Evolutionary conservation across 441 rosid genomes (phyloP), one percentile per base, ranked within the genome.

Genomic region (Aleurites moluccanus): DNA sequence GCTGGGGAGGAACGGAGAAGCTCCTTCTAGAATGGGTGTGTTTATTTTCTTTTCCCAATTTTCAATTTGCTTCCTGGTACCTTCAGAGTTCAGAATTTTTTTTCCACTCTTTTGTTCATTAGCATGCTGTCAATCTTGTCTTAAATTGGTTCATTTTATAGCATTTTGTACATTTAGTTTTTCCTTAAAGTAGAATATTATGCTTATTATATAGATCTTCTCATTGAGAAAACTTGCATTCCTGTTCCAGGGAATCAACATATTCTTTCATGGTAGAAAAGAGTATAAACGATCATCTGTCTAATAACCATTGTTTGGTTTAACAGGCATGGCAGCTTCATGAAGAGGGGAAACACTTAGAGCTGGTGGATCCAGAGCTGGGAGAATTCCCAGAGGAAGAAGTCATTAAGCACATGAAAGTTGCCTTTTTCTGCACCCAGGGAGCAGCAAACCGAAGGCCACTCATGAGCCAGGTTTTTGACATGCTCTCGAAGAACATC

Each of bases 341-440:
- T 13, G 80, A 83, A 79, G 85, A 87, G 70, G 93, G 85, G 45
- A 84, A 55, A 72, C 85, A 79, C 45, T 30, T 88, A 50, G 91
- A 86, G 71, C 70, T 91, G 1, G 91, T 83, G 63, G 96, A 91
- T 83, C 80, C 84, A 3, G 88, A 86, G 30, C 64, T 91, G 70
- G 86, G 78, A 56, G 90, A 83, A 67, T 86, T 70, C 56, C 89
- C 87, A 0, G 83, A 82, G 75, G 88, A 88, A 21, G 87, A 82
- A 76, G 82, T 83, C 64, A 49, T 84, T 42, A 79, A 88, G 59
- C 81, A 85, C 81, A 81, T 89, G 61, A 91, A 91, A 80, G 85
- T 91, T 30, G 93, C 96, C 13, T 77, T 88, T 62, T 88, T 91
- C 88, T 89, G 96, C 79, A 85, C 96, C n/a, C 93, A 91, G 73